A percentile compares a stretch with the other conserved stretches of the same genome.
phyloP scores from a whole-genome alignment of 352 stramenopile genomes.

The Pythium diclinum region DNA sequence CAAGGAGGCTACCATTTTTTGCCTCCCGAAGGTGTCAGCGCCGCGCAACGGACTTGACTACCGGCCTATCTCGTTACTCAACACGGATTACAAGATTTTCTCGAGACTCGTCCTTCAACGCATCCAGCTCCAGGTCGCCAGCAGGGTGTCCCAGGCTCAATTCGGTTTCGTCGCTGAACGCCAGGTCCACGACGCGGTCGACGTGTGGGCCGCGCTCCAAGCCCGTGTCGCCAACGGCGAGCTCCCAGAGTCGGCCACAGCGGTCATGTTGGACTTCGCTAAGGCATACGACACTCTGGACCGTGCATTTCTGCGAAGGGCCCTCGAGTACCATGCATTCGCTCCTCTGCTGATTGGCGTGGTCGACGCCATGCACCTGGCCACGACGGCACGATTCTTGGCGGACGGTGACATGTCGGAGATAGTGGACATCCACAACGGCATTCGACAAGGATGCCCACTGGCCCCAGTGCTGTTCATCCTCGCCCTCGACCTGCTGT shows the following conservation, averaged over 20 bases:
- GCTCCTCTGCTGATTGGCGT: neutral
- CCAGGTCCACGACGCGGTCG: constrained; percentile 6
- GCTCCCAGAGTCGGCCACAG: neutral
- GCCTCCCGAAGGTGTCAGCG: constrained; percentile 1
- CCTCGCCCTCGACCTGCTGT: neutral
- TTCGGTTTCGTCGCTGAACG: neutral
- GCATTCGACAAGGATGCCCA: constrained; percentile 12
- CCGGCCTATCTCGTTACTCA: constrained; percentile 9
- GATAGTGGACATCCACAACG: neutral
- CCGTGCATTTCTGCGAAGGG: neutral
- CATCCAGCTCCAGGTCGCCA: neutral
- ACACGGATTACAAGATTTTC: constrained; percentile 21
- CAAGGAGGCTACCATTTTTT: constrained; percentile 2
- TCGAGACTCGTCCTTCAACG: neutral
- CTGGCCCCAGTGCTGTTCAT: constrained; percentile 7
- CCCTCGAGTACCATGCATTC: neutral
- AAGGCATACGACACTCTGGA: constrained; percentile 17
- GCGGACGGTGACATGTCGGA: neutral
- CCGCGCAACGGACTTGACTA: constrained; percentile 5
- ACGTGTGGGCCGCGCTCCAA: neutral
- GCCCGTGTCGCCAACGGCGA: neutral
- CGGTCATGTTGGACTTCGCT: constrained; percentile 10
- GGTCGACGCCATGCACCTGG: neutral
- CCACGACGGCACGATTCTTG: constrained; percentile 1
- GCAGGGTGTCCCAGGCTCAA: too few species aligned